Percentiles rank a stretch among this genome's conserved stretches.
Conservation (phyloP, 805 yeast genomes). For the Saturnispora saitoi region DNA sequence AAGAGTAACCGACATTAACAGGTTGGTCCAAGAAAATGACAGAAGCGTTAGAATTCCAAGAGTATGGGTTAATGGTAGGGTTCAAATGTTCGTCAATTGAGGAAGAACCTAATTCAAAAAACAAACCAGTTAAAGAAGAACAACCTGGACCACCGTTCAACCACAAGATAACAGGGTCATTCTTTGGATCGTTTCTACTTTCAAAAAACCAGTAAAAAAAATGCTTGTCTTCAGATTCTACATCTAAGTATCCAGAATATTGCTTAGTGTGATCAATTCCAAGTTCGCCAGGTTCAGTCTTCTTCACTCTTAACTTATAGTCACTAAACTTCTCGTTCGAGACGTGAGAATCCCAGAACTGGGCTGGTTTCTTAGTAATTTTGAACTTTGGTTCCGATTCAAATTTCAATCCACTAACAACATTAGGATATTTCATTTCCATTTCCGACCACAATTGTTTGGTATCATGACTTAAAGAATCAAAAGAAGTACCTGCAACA, state of each 20-base stretch:
- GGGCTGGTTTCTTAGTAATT: constrained; percentile 25
- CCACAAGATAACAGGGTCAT: constrained; percentile 82
- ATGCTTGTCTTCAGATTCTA: constrained; percentile 66
- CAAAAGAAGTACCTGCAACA: constrained; percentile 43
- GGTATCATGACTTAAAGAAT: constrained; percentile 39
- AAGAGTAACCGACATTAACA: constrained; percentile 84
- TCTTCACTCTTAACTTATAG: constrained; percentile 42
- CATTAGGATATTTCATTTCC: constrained; percentile 51
- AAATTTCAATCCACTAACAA: constrained; percentile 41
- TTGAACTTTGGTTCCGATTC: constrained; percentile 41
- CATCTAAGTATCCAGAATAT: constrained; percentile 65
- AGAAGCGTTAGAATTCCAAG: constrained; percentile 90
- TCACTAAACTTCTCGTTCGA: constrained; percentile 31
- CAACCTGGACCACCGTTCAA: constrained; percentile 97
- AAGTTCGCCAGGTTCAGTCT: constrained; percentile 38
- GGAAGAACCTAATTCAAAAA: constrained; percentile 90
- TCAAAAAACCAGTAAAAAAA: constrained; percentile 93
- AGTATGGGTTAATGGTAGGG: constrained; percentile 70
- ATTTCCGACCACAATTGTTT: constrained; percentile 55
- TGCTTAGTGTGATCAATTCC: constrained; percentile 61
- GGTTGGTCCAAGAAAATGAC: constrained; percentile 93
- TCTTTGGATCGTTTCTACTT: constrained; percentile 77
- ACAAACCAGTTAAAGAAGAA: constrained; percentile 80
- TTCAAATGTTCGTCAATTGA: constrained; percentile 54
- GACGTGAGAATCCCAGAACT: constrained; percentile 30